Base-by-base conservation (phyloP, 2,329 filamentous ascomycete genomes). In the Knoxdaviesia capensis region DNA sequence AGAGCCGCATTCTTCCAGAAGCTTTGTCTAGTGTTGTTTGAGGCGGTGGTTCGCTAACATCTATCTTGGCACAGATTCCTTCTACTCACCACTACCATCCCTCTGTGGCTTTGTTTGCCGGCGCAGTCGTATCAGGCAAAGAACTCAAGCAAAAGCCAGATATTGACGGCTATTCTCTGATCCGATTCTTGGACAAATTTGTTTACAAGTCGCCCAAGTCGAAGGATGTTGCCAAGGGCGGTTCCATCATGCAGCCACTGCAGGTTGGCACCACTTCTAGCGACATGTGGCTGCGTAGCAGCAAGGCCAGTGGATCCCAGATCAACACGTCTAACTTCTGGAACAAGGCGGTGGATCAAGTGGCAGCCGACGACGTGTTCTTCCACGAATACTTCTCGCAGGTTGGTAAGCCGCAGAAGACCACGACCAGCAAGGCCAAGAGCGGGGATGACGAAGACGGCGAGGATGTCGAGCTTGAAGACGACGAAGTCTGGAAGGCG, bases 371-470 rank as follows among this genome's bases (percentile, higher is more conserved):
- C 49, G 90, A 98, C 55, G 82, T 86, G 35, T 98, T 98, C 73
- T 98, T 98, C 73, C 90, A 98, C 59, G 78, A 85, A 49, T 98
- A 98, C 71, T 98, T 98, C 61, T 78, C 74, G 46, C 73, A 78
- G 47, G 61, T 82, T 43, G 75, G 76, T 47, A 85, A 77, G 58
- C 62, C 68, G 41, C 56, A 57, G 44, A 71, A 79, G 54, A 61
- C 65, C 7, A 61, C 65, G 50, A 69, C 66, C 51, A 68, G 68
- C 51, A 71, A 71, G 60, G 36, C 34, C 3, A 40, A 34, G 11
- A 30, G 7, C n/a, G 39, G 36, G 8, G 69, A 72, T 56, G 60
- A 63, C 41, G 64, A 67, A 48, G 71, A 68, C 52, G 64, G 64
- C 40, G 56, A 54, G 31, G 65, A 63, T 3, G 61, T 59, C 4